Conservation (phyloP, 2,329 filamentous ascomycete genomes). For the Didymella glomerata region DNA sequence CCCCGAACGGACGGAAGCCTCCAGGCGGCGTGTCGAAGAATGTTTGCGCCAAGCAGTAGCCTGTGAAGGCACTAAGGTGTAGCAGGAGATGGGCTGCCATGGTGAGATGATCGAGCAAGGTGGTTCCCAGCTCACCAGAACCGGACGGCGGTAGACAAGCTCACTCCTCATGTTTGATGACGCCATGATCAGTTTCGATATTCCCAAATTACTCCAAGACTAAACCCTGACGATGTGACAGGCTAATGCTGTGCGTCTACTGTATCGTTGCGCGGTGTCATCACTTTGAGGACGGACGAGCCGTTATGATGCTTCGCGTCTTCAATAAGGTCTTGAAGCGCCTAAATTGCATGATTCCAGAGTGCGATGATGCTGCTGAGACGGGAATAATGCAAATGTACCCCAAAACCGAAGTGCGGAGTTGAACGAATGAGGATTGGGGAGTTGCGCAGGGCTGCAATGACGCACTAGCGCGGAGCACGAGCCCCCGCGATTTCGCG, state of each 20-base stretch:
- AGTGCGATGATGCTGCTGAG: neutral
- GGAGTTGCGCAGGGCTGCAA: conserved; percentile 6
- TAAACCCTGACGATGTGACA: neutral
- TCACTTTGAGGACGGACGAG: neutral
- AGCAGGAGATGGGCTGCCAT: neutral
- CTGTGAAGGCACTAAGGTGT: neutral
- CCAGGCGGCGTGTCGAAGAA: conserved; percentile 24
- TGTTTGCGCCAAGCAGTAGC: conserved; percentile 1
- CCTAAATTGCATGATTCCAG: neutral
- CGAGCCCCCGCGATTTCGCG: conserved; percentile 16
- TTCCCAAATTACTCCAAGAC: neutral
- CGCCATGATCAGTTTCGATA: neutral
- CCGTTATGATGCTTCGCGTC: neutral
- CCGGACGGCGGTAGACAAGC: neutral
- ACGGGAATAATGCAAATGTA: neutral
- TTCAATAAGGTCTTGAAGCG: neutral
- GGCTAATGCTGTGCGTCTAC: neutral
- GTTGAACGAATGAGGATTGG: conserved; percentile 5
- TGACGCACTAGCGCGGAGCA: conserved; percentile 25
- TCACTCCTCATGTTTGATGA: neutral
- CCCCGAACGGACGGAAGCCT: conserved; percentile 24
- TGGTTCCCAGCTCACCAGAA: neutral
- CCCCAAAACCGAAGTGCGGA: neutral
- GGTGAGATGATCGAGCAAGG: neutral
- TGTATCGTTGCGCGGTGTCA: neutral